Conservation (phyloP, 78 protist genomes). For the slime mould (Dictyostelium discoideum) region dicty_2.7 NC_007088.5:3160501-3161000, state of each 20-base stretch:
- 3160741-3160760: neutral
- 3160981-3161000: no score
- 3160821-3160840: neutral
- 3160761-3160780: neutral
- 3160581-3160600: slow-evolving; percentile 24
- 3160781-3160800: neutral
- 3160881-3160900: neutral
- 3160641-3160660: no score
- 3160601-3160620: neutral
- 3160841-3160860: no score
- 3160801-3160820: neutral
- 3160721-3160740: neutral
- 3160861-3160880: neutral
- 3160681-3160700: no score
- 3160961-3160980: no score
- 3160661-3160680: no score
- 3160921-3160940: no score
- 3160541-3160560: neutral
- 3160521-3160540: slow-evolving; percentile 3
- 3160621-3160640: no score
- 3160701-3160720: no score
- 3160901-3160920: no score
- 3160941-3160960: no score
- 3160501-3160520: neutral
- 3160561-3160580: neutral